Conservation (phyloP, 805 yeast genomes). For the Candida nitratophila region DNA sequence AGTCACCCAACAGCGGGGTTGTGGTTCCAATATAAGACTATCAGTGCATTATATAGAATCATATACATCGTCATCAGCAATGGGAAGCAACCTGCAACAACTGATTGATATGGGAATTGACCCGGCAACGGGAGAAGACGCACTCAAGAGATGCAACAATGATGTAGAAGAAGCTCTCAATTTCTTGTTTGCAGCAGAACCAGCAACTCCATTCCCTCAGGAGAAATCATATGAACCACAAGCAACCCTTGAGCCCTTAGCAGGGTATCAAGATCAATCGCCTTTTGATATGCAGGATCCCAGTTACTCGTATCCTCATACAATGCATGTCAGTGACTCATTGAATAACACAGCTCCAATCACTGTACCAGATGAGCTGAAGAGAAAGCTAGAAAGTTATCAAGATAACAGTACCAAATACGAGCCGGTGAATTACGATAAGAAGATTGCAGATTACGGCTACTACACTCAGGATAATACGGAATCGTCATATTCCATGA, state of each 20-base stretch:
- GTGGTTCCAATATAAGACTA: too few relatives aligned
- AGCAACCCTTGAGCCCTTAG: too few relatives aligned
- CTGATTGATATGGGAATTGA: slow-evolving; percentile 23
- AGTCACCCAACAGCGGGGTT: not conserved
- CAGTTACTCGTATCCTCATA: too few relatives aligned
- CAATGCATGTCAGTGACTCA: too few relatives aligned
- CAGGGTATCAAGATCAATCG: too few relatives aligned
- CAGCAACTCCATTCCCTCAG: not conserved
- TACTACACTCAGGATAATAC: slow-evolving; percentile 1
- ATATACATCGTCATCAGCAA: not conserved
- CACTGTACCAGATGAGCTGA: not conserved
- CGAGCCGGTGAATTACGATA: slow-evolving; percentile 1
- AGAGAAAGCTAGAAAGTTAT: not conserved
- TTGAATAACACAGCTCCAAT: not conserved
- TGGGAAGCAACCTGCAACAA: not conserved
- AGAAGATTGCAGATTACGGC: slow-evolving; percentile 15
- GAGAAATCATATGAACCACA: too few relatives aligned
- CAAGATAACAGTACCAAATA: not conserved
- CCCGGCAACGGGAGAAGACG: slow-evolving; percentile 21
- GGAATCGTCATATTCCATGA: not conserved
- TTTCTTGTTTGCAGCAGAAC: slow-evolving; percentile 24
- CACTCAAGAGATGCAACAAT: slow-evolving; percentile 26
- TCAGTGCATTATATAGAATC: too few relatives aligned
- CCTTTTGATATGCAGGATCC: too few relatives aligned
- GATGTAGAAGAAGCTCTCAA: slow-evolving; percentile 28